These are phyloP conservation scores for Ceriops decandra DNA, from an alignment of 345 rosid genomes.

Conservation along the genomic window DNA sequence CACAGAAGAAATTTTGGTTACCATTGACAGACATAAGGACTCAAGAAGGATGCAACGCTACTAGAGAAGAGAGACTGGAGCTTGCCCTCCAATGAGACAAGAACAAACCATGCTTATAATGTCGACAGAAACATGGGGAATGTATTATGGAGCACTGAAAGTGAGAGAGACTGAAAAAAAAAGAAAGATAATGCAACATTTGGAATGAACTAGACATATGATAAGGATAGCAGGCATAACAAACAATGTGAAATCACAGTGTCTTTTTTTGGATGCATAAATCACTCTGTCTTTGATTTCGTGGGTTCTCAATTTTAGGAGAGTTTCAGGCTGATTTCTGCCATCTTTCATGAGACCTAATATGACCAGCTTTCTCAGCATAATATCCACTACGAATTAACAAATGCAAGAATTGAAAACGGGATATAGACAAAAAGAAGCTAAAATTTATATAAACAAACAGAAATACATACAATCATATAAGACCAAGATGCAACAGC, in stretches of 20 bases:
- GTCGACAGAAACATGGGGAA: neutral
- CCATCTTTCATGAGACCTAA: neutral
- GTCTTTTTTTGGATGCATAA: neutral
- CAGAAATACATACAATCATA: neutral
- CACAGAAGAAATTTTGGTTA: constrained; percentile 1
- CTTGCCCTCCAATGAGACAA: neutral
- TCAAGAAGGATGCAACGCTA: neutral
- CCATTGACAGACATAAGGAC: neutral
- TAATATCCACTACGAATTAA: neutral
- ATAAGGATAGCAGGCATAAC: no score
- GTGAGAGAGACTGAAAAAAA: neutral
- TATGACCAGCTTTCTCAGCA: neutral
- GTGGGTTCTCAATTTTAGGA: no score
- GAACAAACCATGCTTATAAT: neutral
- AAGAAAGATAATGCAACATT: neutral
- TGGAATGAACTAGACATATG: neutral
- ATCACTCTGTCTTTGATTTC: neutral
- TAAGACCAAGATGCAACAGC: neutral
- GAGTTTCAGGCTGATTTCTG: no score
- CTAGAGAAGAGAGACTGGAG: neutral
- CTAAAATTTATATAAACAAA: neutral
- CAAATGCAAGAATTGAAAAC: neutral
- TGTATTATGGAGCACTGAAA: neutral
- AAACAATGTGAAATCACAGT: neutral
- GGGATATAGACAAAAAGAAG: neutral